Conservation (phyloP, 2,329 filamentous ascomycete genomes). For the Chaetothyriales sp. region DNA sequence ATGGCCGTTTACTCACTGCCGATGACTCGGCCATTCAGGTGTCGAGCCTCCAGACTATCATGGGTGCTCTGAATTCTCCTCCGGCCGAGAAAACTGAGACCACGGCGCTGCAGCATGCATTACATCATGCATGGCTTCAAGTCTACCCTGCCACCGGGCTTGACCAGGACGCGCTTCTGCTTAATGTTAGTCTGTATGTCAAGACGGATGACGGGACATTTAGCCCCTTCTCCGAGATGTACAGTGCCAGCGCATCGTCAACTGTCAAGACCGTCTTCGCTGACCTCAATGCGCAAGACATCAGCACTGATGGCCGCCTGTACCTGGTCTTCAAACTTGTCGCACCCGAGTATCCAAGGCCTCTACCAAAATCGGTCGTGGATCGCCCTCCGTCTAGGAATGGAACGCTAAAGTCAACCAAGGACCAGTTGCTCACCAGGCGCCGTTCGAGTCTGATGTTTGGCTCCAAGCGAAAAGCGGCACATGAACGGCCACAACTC, state of each 20-base stretch:
- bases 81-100: constrained; percentile 55
- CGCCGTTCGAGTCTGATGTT: constrained; percentile 33
- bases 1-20: constrained; percentile 74
- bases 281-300: constrained; percentile 65
- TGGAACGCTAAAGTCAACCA: constrained; percentile 14
- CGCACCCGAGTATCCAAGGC: constrained; percentile 38
- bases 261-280: constrained; percentile 77
- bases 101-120: constrained; percentile 60
- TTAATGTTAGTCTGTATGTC: constrained; percentile 65
- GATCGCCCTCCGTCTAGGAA: constrained; percentile 15
- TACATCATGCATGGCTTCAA: constrained; percentile 51
- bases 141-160: constrained; percentile 69
- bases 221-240: constrained; percentile 66
- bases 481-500: constrained; percentile 15
- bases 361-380: constrained; percentile 5
- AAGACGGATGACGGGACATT: constrained; percentile 52
- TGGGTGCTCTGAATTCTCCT: constrained; percentile 83
- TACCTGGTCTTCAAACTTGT: constrained; percentile 76
- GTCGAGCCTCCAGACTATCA: constrained; percentile 81
- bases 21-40: constrained; percentile 89
- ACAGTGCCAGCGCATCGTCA: constrained; percentile 50
- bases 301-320: constrained; percentile 49
- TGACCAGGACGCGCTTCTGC: constrained; percentile 57
- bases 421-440: constrained; percentile 19
- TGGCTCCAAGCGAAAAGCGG: constrained; percentile 13